Evolutionary conservation across 805 yeast species (phyloP), one percentile per base, ranked within the genome.

Genomic region (Candida sakaeoensis): DNA sequence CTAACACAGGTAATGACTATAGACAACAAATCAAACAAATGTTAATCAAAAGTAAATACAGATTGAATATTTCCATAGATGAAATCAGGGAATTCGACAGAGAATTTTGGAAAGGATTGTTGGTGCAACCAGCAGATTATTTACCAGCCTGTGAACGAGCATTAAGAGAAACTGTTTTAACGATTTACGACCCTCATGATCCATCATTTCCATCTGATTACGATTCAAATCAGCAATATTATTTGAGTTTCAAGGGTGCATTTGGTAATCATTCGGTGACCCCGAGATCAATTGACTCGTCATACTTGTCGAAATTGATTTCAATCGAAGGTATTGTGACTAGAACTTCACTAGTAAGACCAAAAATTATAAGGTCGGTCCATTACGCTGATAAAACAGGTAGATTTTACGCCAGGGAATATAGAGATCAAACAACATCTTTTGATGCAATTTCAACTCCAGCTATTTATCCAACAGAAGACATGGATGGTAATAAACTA

Each of bases 311-410:
- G 41, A 82, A 82, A 55, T 68, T 91, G 75, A 79, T 93, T 32
- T 81, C 95, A 1, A 72, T 93, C 17, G 97, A 93, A 63, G 99
- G 99, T 41, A 93, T 93, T 51, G 96, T 93, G 13, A 91, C 98
- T 1, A 74, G 93, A 47, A 90, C 95, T 22, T 89, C 97, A 1
- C 70, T 93, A 42, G 95, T 93, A 30, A 76, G 98, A 46, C 99
- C 99, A 26, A 91, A 91, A 59, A 77, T 91, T 40, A 74, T 89
- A 36, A 76, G 95, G 52, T 87, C 96, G 8, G 96, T 93, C 21
- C 98, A 91, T 64, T 91, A 85, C 59, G 88, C 95, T 45, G 95
- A 88, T 42, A 75, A 75, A 29, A 85, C 95, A 1, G 82, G 84
- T 17, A 75, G 84, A 46, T 90, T 90, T 60, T 90, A 87, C 57